Conservation (phyloP, 805 yeast genomes). For the Nakazawaea molendinolei region DNA sequence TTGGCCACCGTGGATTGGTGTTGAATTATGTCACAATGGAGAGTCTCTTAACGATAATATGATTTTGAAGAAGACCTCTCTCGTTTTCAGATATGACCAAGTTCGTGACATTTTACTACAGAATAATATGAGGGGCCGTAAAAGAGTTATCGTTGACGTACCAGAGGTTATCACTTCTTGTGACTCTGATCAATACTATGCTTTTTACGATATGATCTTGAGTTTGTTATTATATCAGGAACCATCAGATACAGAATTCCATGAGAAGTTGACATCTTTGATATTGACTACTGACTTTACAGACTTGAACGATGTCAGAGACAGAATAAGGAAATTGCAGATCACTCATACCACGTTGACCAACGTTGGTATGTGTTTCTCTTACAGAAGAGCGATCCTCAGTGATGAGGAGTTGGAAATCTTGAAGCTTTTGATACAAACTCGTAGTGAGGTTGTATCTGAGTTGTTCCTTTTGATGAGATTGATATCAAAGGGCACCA, state of each 20-base stretch:
- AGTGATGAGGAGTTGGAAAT: slow-evolving; percentile 42
- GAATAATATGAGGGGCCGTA: slow-evolving; percentile 21
- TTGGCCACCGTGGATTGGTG: slow-evolving; percentile 92
- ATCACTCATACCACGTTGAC: slow-evolving; percentile 34
- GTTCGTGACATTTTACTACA: slow-evolving; percentile 32
- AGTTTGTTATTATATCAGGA: slow-evolving; percentile 68
- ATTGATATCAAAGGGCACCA: slow-evolving; percentile 22
- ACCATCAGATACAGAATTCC: slow-evolving; percentile 53
- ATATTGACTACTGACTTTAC: slow-evolving; percentile 65
- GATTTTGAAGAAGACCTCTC: slow-evolving; percentile 58
- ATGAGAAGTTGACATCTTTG: slow-evolving; percentile 58
- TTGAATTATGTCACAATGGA: slow-evolving; percentile 58
- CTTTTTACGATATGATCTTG: slow-evolving; percentile 55
- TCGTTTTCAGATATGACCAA: slow-evolving; percentile 53
- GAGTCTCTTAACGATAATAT: slow-evolving; percentile 39
- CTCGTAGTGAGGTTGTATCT: slow-evolving; percentile 28
- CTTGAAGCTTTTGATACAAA: slow-evolving; percentile 28
- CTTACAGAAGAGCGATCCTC: slow-evolving; percentile 40
- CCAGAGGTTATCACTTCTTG: slow-evolving; percentile 64
- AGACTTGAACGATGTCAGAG: slow-evolving; percentile 44
- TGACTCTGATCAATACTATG: slow-evolving; percentile 67
- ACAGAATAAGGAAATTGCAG: slow-evolving; percentile 44
- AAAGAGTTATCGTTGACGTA: slow-evolving; percentile 53
- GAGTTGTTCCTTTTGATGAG: slow-evolving; percentile 40
- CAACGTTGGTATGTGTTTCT: slow-evolving; percentile 38